Percentiles rank a stretch among this genome's conserved stretches.
Conservation (phyloP, 2,329 filamentous ascomycete species). For the Fusarium algeriense region DNA sequence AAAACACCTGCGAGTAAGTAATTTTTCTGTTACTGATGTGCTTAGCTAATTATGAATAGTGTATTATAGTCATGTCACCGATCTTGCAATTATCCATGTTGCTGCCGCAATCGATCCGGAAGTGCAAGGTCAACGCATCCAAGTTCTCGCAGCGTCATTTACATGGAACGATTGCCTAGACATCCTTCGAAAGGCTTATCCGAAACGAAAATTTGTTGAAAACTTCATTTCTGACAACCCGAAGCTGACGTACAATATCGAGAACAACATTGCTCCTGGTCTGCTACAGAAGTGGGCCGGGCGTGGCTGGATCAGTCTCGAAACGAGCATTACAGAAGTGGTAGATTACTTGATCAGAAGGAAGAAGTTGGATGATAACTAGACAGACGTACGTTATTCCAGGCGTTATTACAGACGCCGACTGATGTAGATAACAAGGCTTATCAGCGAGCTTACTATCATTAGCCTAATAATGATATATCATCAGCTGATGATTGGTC, state of each 20-base stretch:
- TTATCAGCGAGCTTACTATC: background rate
- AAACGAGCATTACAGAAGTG: conserved; percentile 14
- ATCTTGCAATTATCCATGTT: conserved; percentile 29
- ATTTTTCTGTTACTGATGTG: rapidly evolving
- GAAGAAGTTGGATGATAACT: background rate
- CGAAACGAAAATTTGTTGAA: conserved; percentile 11
- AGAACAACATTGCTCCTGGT: conserved; percentile 23
- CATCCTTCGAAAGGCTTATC: conserved; percentile 22
- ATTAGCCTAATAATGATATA: background rate
- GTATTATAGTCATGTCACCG: conserved; percentile 33
- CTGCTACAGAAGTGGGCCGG: conserved; percentile 33
- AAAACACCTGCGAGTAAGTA: conserved; percentile 26
- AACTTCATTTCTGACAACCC: conserved; percentile 25
- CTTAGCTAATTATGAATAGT: background rate
- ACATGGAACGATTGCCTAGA: conserved; percentile 33
- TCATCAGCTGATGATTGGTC: background rate
- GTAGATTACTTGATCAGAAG: conserved; percentile 17
- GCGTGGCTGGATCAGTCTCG: conserved; percentile 26
- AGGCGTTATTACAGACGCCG: background rate
- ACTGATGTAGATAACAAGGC: background rate
- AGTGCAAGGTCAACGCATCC: conserved; percentile 19
- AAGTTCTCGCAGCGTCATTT: conserved; percentile 20
- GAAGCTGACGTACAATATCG: conserved; percentile 14
- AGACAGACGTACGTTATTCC: background rate
- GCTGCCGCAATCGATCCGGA: conserved; percentile 26